Evolutionary conservation across 495 filamentous ascomycete species (phyloP).

Genomic region (Lasiosphaeria ovina): DNA sequence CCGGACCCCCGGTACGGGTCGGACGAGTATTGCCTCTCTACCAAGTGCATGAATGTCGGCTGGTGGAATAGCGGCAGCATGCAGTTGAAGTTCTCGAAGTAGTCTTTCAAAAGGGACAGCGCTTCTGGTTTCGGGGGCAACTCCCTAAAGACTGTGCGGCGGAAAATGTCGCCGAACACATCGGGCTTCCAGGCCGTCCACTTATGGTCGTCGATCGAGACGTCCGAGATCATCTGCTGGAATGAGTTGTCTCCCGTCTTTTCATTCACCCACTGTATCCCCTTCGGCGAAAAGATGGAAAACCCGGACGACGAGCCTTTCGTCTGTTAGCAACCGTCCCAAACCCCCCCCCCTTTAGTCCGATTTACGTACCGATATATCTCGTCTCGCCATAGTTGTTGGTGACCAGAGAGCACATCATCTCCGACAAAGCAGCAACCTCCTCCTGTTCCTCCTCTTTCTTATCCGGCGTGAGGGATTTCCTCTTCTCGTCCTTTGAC

Average conservation of each 20-base stretch:
- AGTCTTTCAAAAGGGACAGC: constrained; percentile 82
- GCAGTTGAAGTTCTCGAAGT: constrained; percentile 97
- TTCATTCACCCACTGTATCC: constrained; percentile 97
- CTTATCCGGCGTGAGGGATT: constrained; percentile 33
- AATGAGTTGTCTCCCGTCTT: constrained; percentile 95
- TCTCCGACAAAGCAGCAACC: constrained; percentile 88
- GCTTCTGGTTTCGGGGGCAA: constrained; percentile 80
- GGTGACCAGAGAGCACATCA: constrained; percentile 99
- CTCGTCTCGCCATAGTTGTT: constrained; percentile 94
- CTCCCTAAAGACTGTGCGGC: constrained; percentile 75
- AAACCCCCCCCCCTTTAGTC: neutral
- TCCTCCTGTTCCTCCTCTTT: constrained; percentile 68
- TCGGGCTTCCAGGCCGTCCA: constrained; percentile 97
- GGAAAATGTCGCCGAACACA: constrained; percentile 91
- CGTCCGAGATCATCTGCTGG: constrained; percentile 88
- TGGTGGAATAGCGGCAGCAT: constrained; percentile 97
- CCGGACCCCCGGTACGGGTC: constrained; percentile 95
- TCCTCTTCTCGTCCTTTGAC: constrained; percentile 45
- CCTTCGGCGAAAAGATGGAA: constrained; percentile 91
- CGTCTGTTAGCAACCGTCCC: constrained; percentile 21
- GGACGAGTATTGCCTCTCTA: constrained; percentile 85
- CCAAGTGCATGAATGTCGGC: constrained; percentile 95
- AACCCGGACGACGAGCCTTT: constrained; percentile 94
- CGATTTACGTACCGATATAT: constrained; percentile 74
- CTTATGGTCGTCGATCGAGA: constrained; percentile 81